phyloP scores from a whole-genome alignment of 257 asterid genomes.

The Solanum phureja region DNA sequence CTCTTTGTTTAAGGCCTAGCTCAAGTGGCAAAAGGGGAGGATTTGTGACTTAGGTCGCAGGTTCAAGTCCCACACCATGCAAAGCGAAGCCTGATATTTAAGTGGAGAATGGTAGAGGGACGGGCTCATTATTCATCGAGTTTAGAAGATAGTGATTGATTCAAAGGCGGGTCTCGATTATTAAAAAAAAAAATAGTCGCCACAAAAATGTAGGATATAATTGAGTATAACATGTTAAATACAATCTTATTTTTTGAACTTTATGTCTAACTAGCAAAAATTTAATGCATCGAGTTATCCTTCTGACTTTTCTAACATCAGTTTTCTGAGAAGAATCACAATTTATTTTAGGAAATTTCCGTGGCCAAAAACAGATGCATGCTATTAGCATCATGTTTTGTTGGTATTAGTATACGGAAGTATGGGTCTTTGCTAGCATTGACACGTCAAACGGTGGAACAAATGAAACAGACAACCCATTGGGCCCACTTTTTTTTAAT shows the following conservation, averaged over 20 bases:
- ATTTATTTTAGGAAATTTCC: neutral
- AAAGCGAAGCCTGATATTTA: no score
- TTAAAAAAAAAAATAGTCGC: neutral
- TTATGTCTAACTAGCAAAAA: neutral
- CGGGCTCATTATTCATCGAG: no score
- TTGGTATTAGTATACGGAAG: neutral
- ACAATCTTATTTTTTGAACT: neutral
- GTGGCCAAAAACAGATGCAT: neutral
- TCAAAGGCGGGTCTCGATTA: no score
- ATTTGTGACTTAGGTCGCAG: no score
- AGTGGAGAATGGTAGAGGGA: no score
- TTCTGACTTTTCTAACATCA: neutral
- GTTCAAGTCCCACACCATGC: no score
- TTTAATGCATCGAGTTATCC: neutral
- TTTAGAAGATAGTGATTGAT: no score
- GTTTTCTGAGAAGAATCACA: neutral
- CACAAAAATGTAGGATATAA: rapidly evolving
- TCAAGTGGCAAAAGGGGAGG: no score
- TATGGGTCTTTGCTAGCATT: neutral
- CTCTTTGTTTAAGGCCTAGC: no score
- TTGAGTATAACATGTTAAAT: neutral
- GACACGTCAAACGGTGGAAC: conserved; percentile 3
- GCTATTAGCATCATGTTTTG: neutral
- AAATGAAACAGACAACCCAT: neutral
- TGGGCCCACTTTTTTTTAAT: neutral